Conservation (phyloP, 2,329 filamentous ascomycete genomes). For the Penicillium sp. region DNA sequence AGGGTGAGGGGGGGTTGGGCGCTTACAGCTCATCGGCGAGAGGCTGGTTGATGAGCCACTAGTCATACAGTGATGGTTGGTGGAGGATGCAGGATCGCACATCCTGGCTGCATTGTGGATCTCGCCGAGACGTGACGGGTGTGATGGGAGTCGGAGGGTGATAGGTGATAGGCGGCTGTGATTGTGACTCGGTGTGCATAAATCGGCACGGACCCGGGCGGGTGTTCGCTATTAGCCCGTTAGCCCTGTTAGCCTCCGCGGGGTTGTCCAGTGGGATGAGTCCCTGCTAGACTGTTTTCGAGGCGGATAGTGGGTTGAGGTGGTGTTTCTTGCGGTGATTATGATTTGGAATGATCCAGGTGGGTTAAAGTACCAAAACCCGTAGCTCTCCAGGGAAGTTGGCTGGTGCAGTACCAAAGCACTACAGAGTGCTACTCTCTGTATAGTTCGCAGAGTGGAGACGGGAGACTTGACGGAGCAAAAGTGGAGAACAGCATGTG, state of each 20-base stretch:
- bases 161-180: slow-evolving; percentile 34
- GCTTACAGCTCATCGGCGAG: slow-evolving; percentile 29
- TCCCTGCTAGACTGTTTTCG: slow-evolving; percentile 4
- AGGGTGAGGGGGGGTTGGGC: slow-evolving; percentile 15
- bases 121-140: slow-evolving; percentile 18
- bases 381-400: not conserved
- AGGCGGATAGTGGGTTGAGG: not conserved
- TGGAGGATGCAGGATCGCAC: slow-evolving; percentile 11
- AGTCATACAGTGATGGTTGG: slow-evolving; percentile 14
- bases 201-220: slow-evolving; percentile 24
- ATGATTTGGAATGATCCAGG: not conserved
- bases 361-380: not conserved
- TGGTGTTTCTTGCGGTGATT: not conserved
- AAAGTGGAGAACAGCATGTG: not conserved
- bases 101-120: slow-evolving; percentile 16
- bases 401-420: not conserved
- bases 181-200: slow-evolving; percentile 40
- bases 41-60: slow-evolving; percentile 18
- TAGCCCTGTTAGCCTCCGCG: not conserved
- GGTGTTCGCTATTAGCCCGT: slow-evolving; percentile 6
- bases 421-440: not conserved
- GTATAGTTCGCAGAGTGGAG: slow-evolving; percentile 2
- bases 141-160: slow-evolving; percentile 27
- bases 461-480: not conserved
- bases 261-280: not conserved